Evolutionary conservation across 345 rosid species (phyloP).

Genomic region (Eucalyptus viminalis): DNA sequence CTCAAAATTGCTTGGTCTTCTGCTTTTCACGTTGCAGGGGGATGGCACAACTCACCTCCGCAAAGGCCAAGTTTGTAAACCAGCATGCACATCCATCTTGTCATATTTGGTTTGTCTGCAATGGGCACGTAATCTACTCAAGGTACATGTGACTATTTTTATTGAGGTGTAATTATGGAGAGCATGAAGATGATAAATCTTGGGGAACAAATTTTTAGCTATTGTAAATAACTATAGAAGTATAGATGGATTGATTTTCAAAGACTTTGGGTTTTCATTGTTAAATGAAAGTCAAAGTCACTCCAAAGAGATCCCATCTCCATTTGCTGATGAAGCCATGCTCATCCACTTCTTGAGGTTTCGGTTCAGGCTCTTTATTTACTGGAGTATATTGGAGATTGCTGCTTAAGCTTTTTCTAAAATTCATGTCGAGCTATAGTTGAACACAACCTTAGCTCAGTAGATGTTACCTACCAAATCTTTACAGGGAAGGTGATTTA

Average conservation of each 20-base stretch:
- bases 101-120: slow-evolving; percentile 43
- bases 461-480: background rate
- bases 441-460: background rate
- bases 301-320: background rate
- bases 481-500: slow-evolving; percentile 5
- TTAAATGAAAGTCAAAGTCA: background rate
- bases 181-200: background rate
- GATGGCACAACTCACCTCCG: slow-evolving; percentile 39
- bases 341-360: background rate
- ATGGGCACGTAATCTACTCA: slow-evolving; percentile 20
- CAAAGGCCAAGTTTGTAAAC: slow-evolving; percentile 45
- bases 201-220: background rate
- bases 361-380: background rate
- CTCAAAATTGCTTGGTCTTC: background rate
- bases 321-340: background rate
- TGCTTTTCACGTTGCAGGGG: slow-evolving; percentile 25
- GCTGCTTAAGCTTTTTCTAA: background rate
- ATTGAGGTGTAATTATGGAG: background rate
- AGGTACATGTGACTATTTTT: slow-evolving; percentile 7
- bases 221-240: background rate
- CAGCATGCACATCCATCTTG: slow-evolving; percentile 38
- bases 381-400: background rate
- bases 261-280: background rate
- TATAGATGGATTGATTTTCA: background rate
- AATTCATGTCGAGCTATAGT: background rate